phyloP scores from a whole-genome alignment of 2,329 filamentous ascomycete genomes.

The Alternaria hordeiaustralica region DNA sequence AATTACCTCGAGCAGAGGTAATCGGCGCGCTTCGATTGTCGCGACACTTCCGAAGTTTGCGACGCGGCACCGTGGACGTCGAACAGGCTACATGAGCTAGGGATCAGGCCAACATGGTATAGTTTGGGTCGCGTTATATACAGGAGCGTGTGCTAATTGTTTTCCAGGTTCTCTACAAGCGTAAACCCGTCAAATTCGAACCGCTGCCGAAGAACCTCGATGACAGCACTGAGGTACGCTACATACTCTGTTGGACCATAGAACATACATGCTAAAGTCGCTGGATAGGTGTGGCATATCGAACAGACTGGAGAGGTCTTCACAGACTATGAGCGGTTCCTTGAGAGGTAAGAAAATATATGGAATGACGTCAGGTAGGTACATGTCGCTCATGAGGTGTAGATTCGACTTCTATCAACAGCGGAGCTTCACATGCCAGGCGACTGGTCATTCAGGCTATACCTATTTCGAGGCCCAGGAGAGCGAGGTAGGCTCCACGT shows the following conservation, averaged over 20 bases:
- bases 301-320: conserved; percentile 90
- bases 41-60: conserved; percentile 37
- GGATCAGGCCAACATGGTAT: conserved; percentile 42
- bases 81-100: conserved; percentile 40
- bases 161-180: conserved; percentile 86
- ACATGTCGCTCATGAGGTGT: conserved; percentile 26
- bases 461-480: conserved; percentile 91
- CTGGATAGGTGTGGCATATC: conserved; percentile 84
- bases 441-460: conserved; percentile 89
- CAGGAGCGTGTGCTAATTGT: conserved; percentile 22
- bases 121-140: conserved; percentile 15
- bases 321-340: conserved; percentile 83
- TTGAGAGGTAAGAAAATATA: conserved; percentile 70
- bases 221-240: conserved; percentile 80
- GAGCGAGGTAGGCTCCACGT: conserved; percentile 74
- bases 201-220: conserved; percentile 75
- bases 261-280: conserved; percentile 36
- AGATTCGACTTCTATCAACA: conserved; percentile 95
- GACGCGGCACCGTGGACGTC: conserved; percentile 31
- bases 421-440: conserved; percentile 93
- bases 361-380: conserved; percentile 27
- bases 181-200: conserved; percentile 88
- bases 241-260: conserved; percentile 5
- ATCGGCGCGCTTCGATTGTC: conserved; percentile 22
- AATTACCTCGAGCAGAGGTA: neutral